These are phyloP conservation scores for Psilocybe cubensis DNA, from an alignment of 768 basidiomycete genomes.

Conservation along the genomic window DNA sequence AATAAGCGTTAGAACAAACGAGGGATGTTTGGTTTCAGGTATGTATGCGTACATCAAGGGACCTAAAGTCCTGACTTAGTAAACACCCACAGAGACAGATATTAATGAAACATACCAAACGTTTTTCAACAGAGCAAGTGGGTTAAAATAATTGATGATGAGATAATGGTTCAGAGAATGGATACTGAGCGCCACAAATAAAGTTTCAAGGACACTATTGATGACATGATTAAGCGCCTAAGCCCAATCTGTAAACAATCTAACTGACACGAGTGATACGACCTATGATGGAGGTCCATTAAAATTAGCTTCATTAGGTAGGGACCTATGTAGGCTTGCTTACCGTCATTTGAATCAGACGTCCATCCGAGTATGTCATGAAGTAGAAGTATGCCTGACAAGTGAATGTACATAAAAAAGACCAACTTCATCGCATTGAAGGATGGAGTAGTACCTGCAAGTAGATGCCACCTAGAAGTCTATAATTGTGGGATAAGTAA, in stretches of 20 bases:
- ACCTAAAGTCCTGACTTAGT: neutral
- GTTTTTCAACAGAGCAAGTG: neutral
- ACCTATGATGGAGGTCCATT: neutral
- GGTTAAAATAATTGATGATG: neutral
- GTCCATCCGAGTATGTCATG: neutral
- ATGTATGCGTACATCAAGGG: neutral
- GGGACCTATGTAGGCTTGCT: neutral
- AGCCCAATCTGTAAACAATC: no score
- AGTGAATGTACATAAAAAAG: no score
- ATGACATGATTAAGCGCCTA: neutral
- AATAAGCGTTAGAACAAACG: neutral
- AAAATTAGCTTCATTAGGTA: neutral
- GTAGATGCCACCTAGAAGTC: no score
- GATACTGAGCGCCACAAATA: neutral
- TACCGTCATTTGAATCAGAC: neutral
- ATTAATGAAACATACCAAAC: neutral
- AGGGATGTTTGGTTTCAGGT: no score
- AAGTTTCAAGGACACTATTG: neutral
- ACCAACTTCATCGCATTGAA: neutral
- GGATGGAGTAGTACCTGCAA: no score
- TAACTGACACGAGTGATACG: neutral
- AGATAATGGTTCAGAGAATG: neutral
- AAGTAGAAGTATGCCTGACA: neutral
- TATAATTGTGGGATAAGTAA: no score
- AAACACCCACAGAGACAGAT: neutral